These are phyloP conservation scores for Zymoseptoria passerinii DNA, from an alignment of 2,329 filamentous ascomycete species.

Conservation along the genomic window DNA sequence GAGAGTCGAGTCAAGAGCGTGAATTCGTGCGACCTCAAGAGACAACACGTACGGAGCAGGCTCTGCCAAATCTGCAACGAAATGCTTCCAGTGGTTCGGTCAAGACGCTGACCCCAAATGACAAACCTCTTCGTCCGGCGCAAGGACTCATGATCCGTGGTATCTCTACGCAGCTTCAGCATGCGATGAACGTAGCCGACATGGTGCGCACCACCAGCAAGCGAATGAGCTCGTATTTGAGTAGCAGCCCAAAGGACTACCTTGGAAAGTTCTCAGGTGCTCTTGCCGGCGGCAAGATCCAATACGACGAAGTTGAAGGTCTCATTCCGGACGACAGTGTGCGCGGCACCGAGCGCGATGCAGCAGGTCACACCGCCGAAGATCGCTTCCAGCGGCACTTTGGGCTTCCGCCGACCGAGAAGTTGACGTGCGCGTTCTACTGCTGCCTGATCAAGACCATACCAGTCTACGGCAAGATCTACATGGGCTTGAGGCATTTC, in stretches of 20 bases:
- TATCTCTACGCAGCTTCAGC: conserved; percentile 16
- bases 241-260: conserved; percentile 90
- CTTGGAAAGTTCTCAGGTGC: conserved; percentile 95
- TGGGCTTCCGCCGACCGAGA: conserved; percentile 74
- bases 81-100: conserved; percentile 11
- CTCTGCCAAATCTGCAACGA: conserved; percentile 6
- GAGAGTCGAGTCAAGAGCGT: conserved; percentile 22
- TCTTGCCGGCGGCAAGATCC: conserved; percentile 84
- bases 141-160: conserved; percentile 13
- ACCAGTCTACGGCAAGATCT: conserved; percentile 92
- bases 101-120: conserved; percentile 7
- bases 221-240: conserved; percentile 57
- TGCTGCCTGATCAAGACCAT: conserved; percentile 84
- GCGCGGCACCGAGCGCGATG: conserved; percentile 48
- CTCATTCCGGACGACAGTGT: conserved; percentile 56
- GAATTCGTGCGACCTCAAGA: conserved; percentile 17
- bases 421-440: conserved; percentile 81
- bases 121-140: conserved; percentile 2
- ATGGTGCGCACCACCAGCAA: conserved; percentile 55
- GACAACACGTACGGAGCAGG: conserved; percentile 4
- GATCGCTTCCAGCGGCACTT: conserved; percentile 82
- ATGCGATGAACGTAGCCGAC: conserved; percentile 15
- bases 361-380: conserved; percentile 46
- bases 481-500: conserved; percentile 77
- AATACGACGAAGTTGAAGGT: conserved; percentile 69